Percentiles rank a stretch among this genome's conserved stretches.
Conservation (phyloP, 2,329 filamentous ascomycete genomes). For the Blastomyces percursus region DNA sequence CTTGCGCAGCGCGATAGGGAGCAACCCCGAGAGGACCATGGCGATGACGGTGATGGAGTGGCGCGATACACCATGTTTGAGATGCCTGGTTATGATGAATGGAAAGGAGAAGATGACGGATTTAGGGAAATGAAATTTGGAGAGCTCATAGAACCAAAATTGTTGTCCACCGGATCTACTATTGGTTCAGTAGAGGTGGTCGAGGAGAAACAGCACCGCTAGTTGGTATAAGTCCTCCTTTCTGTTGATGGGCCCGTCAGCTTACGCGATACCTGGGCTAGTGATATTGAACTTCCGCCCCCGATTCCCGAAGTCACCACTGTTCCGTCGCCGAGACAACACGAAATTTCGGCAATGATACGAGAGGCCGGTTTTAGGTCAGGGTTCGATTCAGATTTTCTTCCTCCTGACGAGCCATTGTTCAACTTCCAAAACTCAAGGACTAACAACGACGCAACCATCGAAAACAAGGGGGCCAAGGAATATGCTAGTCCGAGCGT, state of each 20-base stretch:
- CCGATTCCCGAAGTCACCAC: constrained; percentile 6
- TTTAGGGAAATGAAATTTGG: constrained; percentile 48
- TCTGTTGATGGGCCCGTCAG: constrained; percentile 10
- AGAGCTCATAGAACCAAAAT: constrained; percentile 57
- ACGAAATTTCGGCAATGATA: constrained; percentile 38
- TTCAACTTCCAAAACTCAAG: not conserved
- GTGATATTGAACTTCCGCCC: constrained; percentile 6
- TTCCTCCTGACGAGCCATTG: constrained; percentile 3
- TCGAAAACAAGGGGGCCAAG: constrained; percentile 1
- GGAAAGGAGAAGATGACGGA: constrained; percentile 47
- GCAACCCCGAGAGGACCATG: constrained; percentile 45
- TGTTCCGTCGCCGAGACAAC: constrained; percentile 27
- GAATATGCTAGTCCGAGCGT: constrained; percentile 6
- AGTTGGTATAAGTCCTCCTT: constrained; percentile 28
- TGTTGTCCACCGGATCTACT: constrained; percentile 42
- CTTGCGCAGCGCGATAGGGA: constrained; percentile 60
- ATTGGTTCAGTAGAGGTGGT: constrained; percentile 18
- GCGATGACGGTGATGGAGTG: constrained; percentile 53
- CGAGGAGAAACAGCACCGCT: constrained; percentile 24
- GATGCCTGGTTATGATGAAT: constrained; percentile 53
- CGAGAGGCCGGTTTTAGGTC: constrained; percentile 41
- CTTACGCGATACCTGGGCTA: constrained; percentile 12
- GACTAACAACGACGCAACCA: not conserved
- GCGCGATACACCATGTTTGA: constrained; percentile 71
- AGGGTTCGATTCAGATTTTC: constrained; percentile 32